phyloP scores from a whole-genome alignment of 208 protist species.

The Giardia duodenalis region DNA sequence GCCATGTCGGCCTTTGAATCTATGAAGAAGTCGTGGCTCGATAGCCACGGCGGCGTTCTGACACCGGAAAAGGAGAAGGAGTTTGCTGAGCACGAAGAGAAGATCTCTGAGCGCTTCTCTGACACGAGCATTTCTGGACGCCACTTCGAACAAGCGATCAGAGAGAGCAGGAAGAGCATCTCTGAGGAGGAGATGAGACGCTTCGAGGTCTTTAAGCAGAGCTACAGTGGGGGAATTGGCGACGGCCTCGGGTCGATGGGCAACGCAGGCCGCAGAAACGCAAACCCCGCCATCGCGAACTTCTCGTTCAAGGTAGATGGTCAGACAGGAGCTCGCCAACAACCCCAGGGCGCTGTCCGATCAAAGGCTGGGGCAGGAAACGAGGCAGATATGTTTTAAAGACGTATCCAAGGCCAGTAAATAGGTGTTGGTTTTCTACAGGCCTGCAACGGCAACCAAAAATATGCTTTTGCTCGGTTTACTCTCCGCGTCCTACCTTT shows the following conservation, averaged over 20 bases:
- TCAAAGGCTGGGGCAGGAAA: too few relatives aligned
- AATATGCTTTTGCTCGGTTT: too few relatives aligned
- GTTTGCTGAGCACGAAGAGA: constrained; percentile 47
- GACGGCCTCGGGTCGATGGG: background rate
- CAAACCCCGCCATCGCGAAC: background rate
- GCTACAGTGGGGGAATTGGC: constrained; percentile 20
- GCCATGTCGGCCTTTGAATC: constrained; percentile 13
- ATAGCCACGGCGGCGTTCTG: constrained; percentile 38
- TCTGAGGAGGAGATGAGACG: constrained; percentile 62
- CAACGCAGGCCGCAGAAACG: background rate
- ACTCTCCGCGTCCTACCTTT: too few relatives aligned
- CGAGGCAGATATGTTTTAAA: too few relatives aligned
- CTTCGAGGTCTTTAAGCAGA: constrained; percentile 67
- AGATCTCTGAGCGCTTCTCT: constrained; percentile 58
- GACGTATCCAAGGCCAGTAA: too few relatives aligned
- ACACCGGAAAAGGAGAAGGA: constrained; percentile 45
- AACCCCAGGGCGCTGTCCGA: too few relatives aligned
- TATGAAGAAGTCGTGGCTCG: constrained; percentile 18
- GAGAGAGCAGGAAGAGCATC: constrained; percentile 61
- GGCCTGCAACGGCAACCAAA: too few relatives aligned
- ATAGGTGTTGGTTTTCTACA: too few relatives aligned
- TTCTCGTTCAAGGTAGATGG: background rate
- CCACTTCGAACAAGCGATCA: constrained; percentile 66
- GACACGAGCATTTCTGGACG: constrained; percentile 48
- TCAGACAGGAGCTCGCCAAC: too few relatives aligned